These are phyloP conservation scores for Orbilia javanica DNA, from an alignment of 2,329 filamentous ascomycete genomes.

Conservation along the genomic window DNA sequence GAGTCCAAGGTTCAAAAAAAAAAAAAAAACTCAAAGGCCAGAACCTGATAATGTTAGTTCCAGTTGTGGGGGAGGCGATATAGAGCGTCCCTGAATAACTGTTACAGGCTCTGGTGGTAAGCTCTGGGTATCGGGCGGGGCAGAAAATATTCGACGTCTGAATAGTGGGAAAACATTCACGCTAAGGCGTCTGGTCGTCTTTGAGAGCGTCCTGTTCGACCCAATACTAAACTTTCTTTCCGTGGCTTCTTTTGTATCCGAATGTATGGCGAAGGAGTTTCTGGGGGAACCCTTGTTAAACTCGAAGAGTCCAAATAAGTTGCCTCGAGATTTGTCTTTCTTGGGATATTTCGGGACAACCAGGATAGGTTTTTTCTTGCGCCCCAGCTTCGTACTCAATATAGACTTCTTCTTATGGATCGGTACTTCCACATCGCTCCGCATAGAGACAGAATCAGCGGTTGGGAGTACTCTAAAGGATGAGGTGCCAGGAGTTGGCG, in stretches of 20 bases:
- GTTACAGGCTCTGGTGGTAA: background rate
- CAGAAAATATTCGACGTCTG: conserved; percentile 19
- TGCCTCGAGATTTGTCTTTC: conserved; percentile 28
- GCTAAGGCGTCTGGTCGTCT: conserved; percentile 13
- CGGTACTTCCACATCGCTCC: background rate
- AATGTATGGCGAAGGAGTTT: conserved; percentile 25
- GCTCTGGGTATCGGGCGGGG: background rate
- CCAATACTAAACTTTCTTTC: background rate
- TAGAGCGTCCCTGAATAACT: background rate
- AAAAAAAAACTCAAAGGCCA: background rate
- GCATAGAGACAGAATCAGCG: background rate
- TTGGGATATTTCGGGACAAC: conserved; percentile 42
- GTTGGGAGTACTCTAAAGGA: conserved; percentile 43
- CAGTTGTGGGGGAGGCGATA: conserved; percentile 31
- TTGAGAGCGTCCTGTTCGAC: conserved; percentile 7
- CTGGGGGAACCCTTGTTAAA: background rate
- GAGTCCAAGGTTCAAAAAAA: background rate
- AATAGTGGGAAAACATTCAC: conserved; percentile 28
- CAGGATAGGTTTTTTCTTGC: conserved; percentile 55
- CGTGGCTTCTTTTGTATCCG: background rate
- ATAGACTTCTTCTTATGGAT: conserved; percentile 14
- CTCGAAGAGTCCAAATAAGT: conserved; percentile 40
- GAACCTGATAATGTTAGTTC: conserved; percentile 35
- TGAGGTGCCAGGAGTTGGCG: conserved; percentile 5
- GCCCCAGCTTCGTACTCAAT: conserved; percentile 36